These are phyloP conservation scores for Tricholoma hemisulphureum DNA, from an alignment of 768 basidiomycete genomes.

Conservation along the genomic window DNA sequence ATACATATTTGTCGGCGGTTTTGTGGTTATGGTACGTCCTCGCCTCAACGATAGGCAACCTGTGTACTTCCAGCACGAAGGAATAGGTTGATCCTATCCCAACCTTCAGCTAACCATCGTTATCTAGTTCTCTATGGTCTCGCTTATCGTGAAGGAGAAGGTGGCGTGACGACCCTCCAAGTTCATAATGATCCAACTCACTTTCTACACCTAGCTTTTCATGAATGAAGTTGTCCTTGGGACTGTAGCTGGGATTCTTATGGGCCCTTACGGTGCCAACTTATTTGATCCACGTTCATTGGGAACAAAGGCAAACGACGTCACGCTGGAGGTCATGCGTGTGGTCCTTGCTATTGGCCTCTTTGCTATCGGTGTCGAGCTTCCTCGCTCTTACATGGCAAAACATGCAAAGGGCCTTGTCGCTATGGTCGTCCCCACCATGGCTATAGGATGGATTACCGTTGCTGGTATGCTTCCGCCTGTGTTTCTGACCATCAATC, in stretches of 20 bases:
- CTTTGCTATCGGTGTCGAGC: constrained; percentile 93
- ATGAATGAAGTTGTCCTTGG: constrained; percentile 95
- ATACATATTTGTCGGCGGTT: constrained; percentile 62
- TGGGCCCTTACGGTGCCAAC: constrained; percentile 71
- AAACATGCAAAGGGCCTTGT: constrained; percentile 72
- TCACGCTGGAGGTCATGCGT: constrained; percentile 55
- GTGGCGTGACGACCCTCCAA: constrained; percentile 34
- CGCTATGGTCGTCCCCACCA: constrained; percentile 75
- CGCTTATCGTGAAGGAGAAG: constrained; percentile 80
- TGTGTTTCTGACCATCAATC: neutral
- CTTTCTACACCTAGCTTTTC: constrained; percentile 51
- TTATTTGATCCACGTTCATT: constrained; percentile 78
- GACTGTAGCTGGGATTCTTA: constrained; percentile 61
- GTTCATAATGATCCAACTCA: neutral
- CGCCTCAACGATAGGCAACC: neutral
- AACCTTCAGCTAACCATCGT: neutral
- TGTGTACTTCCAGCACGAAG: neutral
- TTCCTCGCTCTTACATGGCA: constrained; percentile 82
- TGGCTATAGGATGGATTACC: constrained; percentile 82
- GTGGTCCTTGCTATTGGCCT: constrained; percentile 84
- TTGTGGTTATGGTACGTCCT: constrained; percentile 20
- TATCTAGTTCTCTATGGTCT: constrained; percentile 79
- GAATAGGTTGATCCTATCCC: neutral
- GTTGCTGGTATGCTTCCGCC: constrained; percentile 50
- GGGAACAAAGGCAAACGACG: constrained; percentile 38